These are phyloP conservation scores for Hypoxylon lienhwacheense DNA, from an alignment of 495 filamentous ascomycete species.

Conservation along the genomic window DNA sequence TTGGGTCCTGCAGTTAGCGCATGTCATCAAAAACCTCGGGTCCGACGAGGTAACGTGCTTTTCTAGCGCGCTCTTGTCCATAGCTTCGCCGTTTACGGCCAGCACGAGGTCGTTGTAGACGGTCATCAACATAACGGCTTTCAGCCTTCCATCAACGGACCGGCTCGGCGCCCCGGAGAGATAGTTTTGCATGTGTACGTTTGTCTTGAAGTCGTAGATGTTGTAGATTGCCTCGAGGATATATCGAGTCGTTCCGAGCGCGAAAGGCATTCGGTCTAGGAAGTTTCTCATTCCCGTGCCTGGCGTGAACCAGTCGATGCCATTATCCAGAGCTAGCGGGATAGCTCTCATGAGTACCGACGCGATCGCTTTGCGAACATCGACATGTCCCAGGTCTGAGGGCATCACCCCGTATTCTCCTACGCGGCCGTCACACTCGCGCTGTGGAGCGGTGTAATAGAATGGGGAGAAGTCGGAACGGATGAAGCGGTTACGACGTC, in stretches of 20 bases:
- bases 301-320: constrained; percentile 29
- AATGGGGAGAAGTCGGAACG: constrained; percentile 28
- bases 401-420: constrained; percentile 31
- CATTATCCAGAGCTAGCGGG: not conserved
- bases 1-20: constrained; percentile 1
- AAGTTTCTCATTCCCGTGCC: constrained; percentile 32
- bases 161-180: too few relatives aligned
- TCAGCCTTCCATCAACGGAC: too few relatives aligned
- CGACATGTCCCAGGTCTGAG: constrained; percentile 10
- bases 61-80: too few relatives aligned
- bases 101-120: constrained; percentile 27
- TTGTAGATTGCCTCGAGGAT: constrained; percentile 24
- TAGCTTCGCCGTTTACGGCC: constrained; percentile 6
- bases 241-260: not conserved
- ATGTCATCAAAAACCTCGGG: too few relatives aligned
- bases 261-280: constrained; percentile 29
- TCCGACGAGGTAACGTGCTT: too few relatives aligned
- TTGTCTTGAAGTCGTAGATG: constrained; percentile 6
- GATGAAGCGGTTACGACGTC: not conserved
- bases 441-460: constrained; percentile 21
- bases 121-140: too few relatives aligned
- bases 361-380: constrained; percentile 7
- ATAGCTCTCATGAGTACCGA: constrained; percentile 9
- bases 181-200: not conserved
- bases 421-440: not conserved